phyloP scores from a whole-genome alignment of 2,329 filamentous ascomycete genomes.

The Acephala macrosclerotiorum region DNA sequence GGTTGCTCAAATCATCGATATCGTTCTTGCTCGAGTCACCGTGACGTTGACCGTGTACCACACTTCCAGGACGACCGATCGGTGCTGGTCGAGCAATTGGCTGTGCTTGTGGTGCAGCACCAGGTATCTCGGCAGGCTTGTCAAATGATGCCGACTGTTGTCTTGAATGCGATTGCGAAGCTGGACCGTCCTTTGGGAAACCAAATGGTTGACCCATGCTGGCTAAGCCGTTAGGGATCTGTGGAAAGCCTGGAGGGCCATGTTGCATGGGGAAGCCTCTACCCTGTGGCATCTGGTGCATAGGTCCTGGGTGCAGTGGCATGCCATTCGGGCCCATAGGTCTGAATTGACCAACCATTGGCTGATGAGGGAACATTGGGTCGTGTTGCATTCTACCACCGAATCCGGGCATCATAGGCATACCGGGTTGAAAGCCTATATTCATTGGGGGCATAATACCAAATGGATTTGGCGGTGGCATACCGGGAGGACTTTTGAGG shows the following conservation, averaged over 20 bases:
- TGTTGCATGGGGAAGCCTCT: slow-evolving; percentile 47
- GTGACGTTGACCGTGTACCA: slow-evolving; percentile 58
- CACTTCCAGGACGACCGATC: slow-evolving; percentile 86
- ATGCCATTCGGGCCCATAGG: slow-evolving; percentile 59
- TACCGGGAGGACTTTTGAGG: slow-evolving; percentile 64
- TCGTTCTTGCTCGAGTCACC: slow-evolving; percentile 56
- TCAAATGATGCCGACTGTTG: slow-evolving; percentile 79
- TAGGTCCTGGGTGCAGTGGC: slow-evolving; percentile 64
- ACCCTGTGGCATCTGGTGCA: slow-evolving; percentile 65
- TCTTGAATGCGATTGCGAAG: slow-evolving; percentile 70
- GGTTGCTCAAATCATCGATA: slow-evolving; percentile 76
- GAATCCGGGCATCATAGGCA: slow-evolving; percentile 51
- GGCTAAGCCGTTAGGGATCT: slow-evolving; percentile 50
- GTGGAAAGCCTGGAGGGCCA: slow-evolving; percentile 62
- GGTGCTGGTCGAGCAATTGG: slow-evolving; percentile 85
- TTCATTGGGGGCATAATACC: slow-evolving; percentile 60
- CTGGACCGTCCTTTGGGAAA: slow-evolving; percentile 47
- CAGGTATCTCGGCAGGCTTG: slow-evolving; percentile 48
- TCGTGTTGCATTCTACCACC: slow-evolving; percentile 50
- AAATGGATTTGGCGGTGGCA: slow-evolving; percentile 51
- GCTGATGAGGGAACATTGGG: slow-evolving; percentile 62
- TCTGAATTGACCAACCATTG: slow-evolving; percentile 61
- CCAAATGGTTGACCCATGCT: slow-evolving; percentile 51
- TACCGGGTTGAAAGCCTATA: slow-evolving; percentile 60
- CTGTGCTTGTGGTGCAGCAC: slow-evolving; percentile 59